These are phyloP conservation scores for Blastobotrys parvus DNA, from an alignment of 805 yeast genomes.

Conservation along the genomic window DNA sequence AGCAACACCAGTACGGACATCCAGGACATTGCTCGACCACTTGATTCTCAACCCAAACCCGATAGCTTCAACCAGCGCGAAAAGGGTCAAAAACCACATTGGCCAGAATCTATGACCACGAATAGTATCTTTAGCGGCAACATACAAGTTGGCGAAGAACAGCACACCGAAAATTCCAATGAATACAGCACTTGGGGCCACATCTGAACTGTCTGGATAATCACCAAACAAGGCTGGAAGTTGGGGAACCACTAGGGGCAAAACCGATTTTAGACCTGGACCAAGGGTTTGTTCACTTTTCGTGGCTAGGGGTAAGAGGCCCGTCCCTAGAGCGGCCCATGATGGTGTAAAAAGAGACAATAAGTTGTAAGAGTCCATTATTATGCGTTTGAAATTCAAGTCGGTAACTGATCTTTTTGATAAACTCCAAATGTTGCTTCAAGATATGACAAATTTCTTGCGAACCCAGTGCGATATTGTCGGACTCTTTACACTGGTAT, in stretches of 20 bases:
- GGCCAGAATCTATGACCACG: conserved; percentile 57
- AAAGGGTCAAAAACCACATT: conserved; percentile 45
- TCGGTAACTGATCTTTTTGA: too few relatives aligned
- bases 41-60: conserved; percentile 52
- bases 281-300: not conserved
- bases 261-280: not conserved
- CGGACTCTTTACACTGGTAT: too few relatives aligned
- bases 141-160: conserved; percentile 36
- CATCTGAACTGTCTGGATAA: conserved; percentile 46
- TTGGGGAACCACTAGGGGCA: not conserved
- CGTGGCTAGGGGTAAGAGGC: not conserved
- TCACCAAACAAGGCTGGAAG: conserved; percentile 46
- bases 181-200: conserved; percentile 54
- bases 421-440: too few relatives aligned
- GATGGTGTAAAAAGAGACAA: conserved; percentile 1
- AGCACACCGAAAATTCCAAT: conserved; percentile 44
- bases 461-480: too few relatives aligned
- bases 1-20: conserved; percentile 44
- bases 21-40: conserved; percentile 49
- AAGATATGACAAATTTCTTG: too few relatives aligned
- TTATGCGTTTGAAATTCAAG: too few relatives aligned
- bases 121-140: conserved; percentile 40
- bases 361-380: too few relatives aligned
- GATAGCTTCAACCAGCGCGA: conserved; percentile 43
- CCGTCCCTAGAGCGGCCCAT: conserved; percentile 5